These are phyloP conservation scores for Fragaria nilgerrensis DNA, from an alignment of 306 rosid species.

Conservation along the genomic window DNA sequence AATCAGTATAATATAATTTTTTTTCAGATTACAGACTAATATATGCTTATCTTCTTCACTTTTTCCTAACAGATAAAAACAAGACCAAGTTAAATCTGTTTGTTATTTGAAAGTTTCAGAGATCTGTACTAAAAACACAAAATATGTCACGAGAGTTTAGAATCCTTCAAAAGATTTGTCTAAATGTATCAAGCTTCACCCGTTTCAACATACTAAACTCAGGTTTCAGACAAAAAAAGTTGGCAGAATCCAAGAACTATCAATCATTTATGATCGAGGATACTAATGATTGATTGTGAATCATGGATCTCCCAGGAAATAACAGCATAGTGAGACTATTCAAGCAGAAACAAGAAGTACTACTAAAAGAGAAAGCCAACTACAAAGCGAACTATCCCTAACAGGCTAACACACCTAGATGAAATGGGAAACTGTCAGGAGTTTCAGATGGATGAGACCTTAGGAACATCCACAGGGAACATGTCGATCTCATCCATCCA, in stretches of 20 bases:
- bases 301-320: background rate
- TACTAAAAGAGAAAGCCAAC: conserved; percentile 5
- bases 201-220: background rate
- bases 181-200: background rate
- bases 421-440: background rate
- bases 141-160: background rate
- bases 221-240: background rate
- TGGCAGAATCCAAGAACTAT: background rate
- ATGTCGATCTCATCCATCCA: conserved; percentile 58
- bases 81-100: background rate
- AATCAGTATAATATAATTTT: background rate
- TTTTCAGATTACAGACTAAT: background rate
- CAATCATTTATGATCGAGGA: background rate
- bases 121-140: background rate
- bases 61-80: background rate
- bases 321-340: background rate
- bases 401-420: background rate
- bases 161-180: background rate
- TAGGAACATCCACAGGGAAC: conserved; percentile 60
- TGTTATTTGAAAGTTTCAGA: background rate
- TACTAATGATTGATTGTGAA: background rate
- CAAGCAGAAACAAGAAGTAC: background rate
- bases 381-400: background rate
- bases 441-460: conserved; percentile 34
- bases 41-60: background rate